Conservation (phyloP, 257 asterid genomes). For the Lantana camara region DNA sequence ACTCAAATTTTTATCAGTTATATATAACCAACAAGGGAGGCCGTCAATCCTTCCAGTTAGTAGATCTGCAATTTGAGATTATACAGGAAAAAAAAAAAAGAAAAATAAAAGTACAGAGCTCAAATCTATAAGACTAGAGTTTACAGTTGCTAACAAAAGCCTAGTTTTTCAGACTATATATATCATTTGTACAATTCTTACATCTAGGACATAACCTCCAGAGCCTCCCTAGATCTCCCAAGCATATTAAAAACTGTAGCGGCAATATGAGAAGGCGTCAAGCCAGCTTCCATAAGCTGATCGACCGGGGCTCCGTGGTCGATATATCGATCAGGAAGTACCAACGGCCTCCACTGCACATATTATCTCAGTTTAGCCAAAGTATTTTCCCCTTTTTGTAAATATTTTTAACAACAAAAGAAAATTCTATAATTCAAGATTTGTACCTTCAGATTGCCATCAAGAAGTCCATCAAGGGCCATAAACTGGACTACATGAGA, state of each 20-base stretch:
- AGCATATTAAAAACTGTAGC: slow-evolving; percentile 79
- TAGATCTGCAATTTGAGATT: slow-evolving; percentile 10
- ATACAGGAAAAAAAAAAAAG: no score
- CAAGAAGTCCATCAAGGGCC: slow-evolving; percentile 95
- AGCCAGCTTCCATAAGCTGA: slow-evolving; percentile 72
- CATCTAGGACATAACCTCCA: slow-evolving; percentile 74
- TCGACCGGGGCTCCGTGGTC: slow-evolving; percentile 90
- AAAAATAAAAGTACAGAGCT: no score
- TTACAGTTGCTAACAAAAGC: not conserved
- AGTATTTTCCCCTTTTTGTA: not conserved
- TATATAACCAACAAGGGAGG: not conserved
- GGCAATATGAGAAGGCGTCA: slow-evolving; percentile 82
- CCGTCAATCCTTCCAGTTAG: not conserved
- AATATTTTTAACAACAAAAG: no score
- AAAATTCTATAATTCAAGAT: not conserved
- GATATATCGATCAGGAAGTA: slow-evolving; percentile 88
- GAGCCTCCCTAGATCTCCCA: slow-evolving; percentile 87
- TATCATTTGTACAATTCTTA: slow-evolving; percentile 25
- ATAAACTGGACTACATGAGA: slow-evolving; percentile 94
- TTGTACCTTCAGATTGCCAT: slow-evolving; percentile 79
- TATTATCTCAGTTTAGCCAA: not conserved
- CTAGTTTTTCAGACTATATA: not conserved
- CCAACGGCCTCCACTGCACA: slow-evolving; percentile 97
- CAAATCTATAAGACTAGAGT: slow-evolving; percentile 30
- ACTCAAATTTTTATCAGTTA: no score